These are phyloP conservation scores for Didymella arachidicola DNA, from an alignment of 2,329 filamentous ascomycete species.

Conservation along the genomic window DNA sequence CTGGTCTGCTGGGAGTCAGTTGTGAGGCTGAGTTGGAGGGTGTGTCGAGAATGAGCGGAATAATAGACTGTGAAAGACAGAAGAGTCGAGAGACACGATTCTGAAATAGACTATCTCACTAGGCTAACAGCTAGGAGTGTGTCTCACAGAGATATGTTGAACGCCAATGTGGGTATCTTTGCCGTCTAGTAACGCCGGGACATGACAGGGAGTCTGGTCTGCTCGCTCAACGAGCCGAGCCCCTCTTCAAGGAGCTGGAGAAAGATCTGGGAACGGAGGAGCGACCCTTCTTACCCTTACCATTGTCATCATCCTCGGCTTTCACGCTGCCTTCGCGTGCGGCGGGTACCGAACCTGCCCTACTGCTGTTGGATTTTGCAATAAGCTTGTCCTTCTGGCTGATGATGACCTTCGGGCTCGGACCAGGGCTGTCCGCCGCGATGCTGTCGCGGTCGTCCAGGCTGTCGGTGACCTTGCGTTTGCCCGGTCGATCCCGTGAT, in stretches of 20 bases:
- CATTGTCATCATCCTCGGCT: conserved; percentile 56
- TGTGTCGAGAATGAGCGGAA: neutral
- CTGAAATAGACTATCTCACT: conserved; percentile 29
- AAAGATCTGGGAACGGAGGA: conserved; percentile 34
- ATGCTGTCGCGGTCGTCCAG: conserved; percentile 51
- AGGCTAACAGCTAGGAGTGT: conserved; percentile 31
- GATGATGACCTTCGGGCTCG: conserved; percentile 47
- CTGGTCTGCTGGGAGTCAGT: conserved; percentile 25
- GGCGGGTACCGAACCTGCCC: conserved; percentile 55
- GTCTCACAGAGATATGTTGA: conserved; percentile 21
- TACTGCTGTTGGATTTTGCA: conserved; percentile 51
- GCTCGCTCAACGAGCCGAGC: conserved; percentile 27
- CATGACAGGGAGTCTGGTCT: neutral
- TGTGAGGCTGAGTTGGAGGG: neutral
- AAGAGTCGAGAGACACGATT: conserved; percentile 13
- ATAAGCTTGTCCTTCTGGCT: conserved; percentile 47
- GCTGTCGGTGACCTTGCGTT: conserved; percentile 48
- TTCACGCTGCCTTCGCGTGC: conserved; percentile 61
- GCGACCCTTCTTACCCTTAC: conserved; percentile 54
- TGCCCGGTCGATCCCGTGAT: conserved; percentile 48
- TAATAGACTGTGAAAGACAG: conserved; percentile 3
- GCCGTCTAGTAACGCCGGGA: conserved; percentile 24
- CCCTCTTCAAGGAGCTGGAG: conserved; percentile 24
- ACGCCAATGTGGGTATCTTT: conserved; percentile 32
- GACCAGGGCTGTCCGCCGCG: conserved; percentile 49